Evolutionary conservation across 805 yeast species (phyloP).

Genomic region (Myxozyma mucilagina): DNA sequence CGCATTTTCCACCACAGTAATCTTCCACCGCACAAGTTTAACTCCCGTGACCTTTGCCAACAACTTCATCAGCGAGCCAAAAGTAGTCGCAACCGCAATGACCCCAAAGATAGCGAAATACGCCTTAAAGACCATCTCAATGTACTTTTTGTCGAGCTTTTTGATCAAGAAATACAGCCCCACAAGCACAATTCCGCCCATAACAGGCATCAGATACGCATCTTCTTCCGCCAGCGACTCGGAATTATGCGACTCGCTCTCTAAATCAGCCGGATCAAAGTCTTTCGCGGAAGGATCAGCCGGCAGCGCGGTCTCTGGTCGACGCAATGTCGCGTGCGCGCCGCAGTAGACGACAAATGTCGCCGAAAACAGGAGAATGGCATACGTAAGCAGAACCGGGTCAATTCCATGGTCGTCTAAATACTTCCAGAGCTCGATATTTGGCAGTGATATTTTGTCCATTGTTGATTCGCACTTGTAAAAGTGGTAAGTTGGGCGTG

Average conservation of each 20-base stretch:
- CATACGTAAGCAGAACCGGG: constrained; percentile 30
- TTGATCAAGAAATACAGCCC: constrained; percentile 45
- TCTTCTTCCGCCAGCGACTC: constrained; percentile 35
- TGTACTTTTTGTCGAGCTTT: constrained; percentile 38
- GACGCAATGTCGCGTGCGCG: constrained; percentile 31
- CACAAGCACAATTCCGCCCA: constrained; percentile 45
- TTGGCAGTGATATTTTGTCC: not conserved
- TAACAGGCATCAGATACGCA: constrained; percentile 49
- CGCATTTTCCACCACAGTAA: constrained; percentile 21
- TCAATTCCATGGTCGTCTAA: constrained; percentile 23
- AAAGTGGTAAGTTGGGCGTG: not conserved
- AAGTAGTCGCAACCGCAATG: constrained; percentile 41
- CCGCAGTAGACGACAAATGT: constrained; percentile 28
- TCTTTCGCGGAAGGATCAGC: constrained; percentile 33
- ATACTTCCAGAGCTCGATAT: constrained; percentile 4
- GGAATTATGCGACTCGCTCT: constrained; percentile 2
- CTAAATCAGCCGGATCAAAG: constrained; percentile 36
- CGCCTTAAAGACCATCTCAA: constrained; percentile 42
- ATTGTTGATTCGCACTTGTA: not conserved
- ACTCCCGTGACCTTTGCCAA: constrained; percentile 5
- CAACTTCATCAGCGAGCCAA: constrained; percentile 26
- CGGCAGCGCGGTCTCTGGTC: constrained; percentile 33
- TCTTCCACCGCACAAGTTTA: constrained; percentile 16
- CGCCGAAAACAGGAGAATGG: constrained; percentile 29
- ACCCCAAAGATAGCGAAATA: constrained; percentile 44